Conservation (phyloP, 2,329 filamentous ascomycete species). For the Penicillium sumatraense region DNA sequence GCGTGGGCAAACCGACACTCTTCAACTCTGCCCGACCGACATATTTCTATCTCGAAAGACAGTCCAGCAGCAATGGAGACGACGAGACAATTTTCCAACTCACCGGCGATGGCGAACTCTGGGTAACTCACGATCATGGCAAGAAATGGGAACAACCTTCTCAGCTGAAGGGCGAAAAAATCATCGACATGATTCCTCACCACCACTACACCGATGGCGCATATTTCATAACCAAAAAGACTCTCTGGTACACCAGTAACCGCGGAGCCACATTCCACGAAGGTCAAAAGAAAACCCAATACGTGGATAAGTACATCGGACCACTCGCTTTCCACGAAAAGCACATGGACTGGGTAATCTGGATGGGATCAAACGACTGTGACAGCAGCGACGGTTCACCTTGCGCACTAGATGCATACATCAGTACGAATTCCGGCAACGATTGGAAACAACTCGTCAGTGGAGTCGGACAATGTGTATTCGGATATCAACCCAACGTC, state of each 20-base stretch:
- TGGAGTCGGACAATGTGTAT: slow-evolving; percentile 82
- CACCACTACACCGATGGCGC: slow-evolving; percentile 80
- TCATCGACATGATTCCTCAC: slow-evolving; percentile 76
- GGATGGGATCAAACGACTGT: slow-evolving; percentile 76
- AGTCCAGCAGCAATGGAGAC: slow-evolving; percentile 63
- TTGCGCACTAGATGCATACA: slow-evolving; percentile 76
- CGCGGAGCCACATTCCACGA: slow-evolving; percentile 69
- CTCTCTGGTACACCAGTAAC: slow-evolving; percentile 80
- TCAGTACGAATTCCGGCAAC: slow-evolving; percentile 76
- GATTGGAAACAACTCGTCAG: slow-evolving; percentile 77
- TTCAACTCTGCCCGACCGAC: slow-evolving; percentile 65
- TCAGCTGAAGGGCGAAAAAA: slow-evolving; percentile 67
- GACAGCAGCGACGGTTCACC: slow-evolving; percentile 51
- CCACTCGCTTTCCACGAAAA: slow-evolving; percentile 81
- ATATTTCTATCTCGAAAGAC: slow-evolving; percentile 79
- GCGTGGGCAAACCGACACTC: slow-evolving; percentile 57
- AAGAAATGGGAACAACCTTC: slow-evolving; percentile 75
- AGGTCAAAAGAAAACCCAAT: slow-evolving; percentile 43
- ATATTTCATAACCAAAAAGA: slow-evolving; percentile 78
- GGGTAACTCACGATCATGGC: slow-evolving; percentile 81
- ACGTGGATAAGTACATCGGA: slow-evolving; percentile 43
- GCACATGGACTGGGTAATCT: slow-evolving; percentile 88
- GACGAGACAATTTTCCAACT: slow-evolving; percentile 76
- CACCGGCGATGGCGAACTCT: slow-evolving; percentile 65
- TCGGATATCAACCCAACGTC: slow-evolving; percentile 70